These are phyloP conservation scores for Prorocentrum cordatum DNA, from an alignment of 169 alveolate genomes.

Conservation along the genomic window DNA sequence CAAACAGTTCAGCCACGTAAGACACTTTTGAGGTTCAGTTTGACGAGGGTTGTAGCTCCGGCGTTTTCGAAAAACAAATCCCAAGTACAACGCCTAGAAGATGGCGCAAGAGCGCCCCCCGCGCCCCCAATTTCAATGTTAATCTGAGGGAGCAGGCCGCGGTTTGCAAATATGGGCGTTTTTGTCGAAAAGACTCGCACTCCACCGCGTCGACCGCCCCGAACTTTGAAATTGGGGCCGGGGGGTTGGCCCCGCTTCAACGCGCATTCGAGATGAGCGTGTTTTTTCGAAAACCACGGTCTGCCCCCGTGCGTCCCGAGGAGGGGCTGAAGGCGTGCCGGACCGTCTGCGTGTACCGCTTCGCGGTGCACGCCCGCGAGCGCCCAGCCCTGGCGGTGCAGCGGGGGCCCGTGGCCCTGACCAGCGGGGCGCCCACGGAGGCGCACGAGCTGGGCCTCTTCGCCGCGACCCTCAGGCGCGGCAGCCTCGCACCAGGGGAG, in stretches of 20 bases:
- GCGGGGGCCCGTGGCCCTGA: constrained; percentile 22
- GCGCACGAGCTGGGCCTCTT: constrained; percentile 42
- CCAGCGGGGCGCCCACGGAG: constrained; percentile 44
- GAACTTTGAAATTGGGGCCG: neutral
- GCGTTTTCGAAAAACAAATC: too few species aligned
- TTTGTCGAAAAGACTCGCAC: neutral
- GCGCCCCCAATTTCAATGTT: too few species aligned
- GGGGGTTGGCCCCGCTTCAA: neutral
- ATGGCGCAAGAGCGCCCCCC: too few species aligned
- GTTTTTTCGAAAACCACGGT: too few species aligned
- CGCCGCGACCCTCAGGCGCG: neutral
- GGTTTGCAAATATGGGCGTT: neutral
- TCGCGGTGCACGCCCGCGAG: neutral
- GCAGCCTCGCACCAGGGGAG: neutral
- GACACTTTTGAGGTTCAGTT: too few species aligned
- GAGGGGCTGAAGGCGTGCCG: constrained; percentile 8
- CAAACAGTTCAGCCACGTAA: too few species aligned
- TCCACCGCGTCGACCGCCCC: neutral
- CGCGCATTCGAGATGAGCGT: too few species aligned
- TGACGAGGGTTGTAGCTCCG: too few species aligned
- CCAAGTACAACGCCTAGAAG: too few species aligned
- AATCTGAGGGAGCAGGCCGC: neutral
- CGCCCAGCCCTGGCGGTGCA: neutral
- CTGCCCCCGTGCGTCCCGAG: too few species aligned
- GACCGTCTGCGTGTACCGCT: constrained; percentile 53